Evolutionary conservation across 495 filamentous ascomycete species (phyloP).

Genomic region (Tetracladium setigerum): DNA sequence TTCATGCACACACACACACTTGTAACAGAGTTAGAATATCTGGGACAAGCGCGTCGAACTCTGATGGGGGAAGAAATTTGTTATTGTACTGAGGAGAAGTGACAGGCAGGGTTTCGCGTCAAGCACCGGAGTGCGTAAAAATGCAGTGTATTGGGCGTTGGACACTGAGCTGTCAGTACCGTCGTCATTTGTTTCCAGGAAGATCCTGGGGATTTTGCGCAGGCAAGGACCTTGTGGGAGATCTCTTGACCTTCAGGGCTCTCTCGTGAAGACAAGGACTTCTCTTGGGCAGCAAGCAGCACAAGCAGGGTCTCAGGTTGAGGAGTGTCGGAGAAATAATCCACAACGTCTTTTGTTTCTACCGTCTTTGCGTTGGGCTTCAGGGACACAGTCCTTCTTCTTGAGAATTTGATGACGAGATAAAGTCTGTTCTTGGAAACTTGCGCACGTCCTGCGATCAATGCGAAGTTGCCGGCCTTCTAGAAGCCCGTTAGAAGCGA

Average conservation of each 20-base stretch:
- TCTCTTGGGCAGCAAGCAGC: too few relatives aligned
- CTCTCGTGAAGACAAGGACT: too few relatives aligned
- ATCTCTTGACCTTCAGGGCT: not conserved
- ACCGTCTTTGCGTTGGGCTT: too few relatives aligned
- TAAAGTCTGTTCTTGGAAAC: too few relatives aligned
- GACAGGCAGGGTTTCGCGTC: constrained; percentile 6
- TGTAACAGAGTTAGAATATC: not conserved
- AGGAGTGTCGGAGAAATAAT: too few relatives aligned
- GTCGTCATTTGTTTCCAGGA: constrained; percentile 13
- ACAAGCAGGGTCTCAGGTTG: too few relatives aligned
- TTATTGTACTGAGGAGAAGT: not conserved
- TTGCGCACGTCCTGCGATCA: too few relatives aligned
- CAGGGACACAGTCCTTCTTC: too few relatives aligned
- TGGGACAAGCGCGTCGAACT: not conserved
- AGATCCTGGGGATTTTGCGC: constrained; percentile 10
- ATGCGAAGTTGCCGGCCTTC: too few relatives aligned
- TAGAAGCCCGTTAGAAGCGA: too few relatives aligned
- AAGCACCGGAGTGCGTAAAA: constrained; percentile 3
- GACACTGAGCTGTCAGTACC: constrained; percentile 14
- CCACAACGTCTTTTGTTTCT: too few relatives aligned
- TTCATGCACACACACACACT: not conserved
- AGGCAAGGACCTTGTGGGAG: constrained; percentile 13
- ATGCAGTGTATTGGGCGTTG: constrained; percentile 10
- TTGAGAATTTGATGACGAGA: too few relatives aligned
- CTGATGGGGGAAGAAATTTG: not conserved